A percentile compares a stretch with the other conserved stretches of the same genome.
phyloP scores from a whole-genome alignment of 306 rosid genomes.

The Delonix regia region DNA sequence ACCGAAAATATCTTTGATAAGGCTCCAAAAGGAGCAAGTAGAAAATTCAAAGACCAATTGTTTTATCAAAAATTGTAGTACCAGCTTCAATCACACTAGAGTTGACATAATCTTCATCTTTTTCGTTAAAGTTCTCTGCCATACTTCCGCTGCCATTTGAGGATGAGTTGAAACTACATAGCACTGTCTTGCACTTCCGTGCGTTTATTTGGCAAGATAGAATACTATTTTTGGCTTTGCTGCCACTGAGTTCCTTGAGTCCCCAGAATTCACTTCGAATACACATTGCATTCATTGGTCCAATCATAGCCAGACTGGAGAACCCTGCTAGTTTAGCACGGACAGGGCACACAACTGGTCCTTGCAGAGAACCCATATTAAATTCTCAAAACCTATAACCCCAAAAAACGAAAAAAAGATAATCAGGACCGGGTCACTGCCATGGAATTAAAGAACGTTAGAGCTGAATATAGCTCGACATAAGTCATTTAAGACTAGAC shows the following conservation, averaged over 20 bases:
- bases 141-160: constrained; percentile 75
- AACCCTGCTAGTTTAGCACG: constrained; percentile 61
- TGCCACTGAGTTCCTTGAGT: constrained; percentile 43
- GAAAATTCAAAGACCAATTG: neutral
- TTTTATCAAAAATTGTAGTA: constrained; percentile 18
- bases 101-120: constrained; percentile 76
- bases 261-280: constrained; percentile 63
- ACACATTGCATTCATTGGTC: constrained; percentile 47
- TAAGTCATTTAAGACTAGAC: neutral
- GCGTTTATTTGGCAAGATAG: constrained; percentile 34
- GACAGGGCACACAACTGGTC: constrained; percentile 64
- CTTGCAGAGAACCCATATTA: constrained; percentile 68
- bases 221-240: constrained; percentile 42
- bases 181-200: constrained; percentile 50
- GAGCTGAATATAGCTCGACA: neutral
- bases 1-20: neutral
- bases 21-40: neutral
- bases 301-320: constrained; percentile 54
- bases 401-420: neutral
- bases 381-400: constrained; percentile 44
- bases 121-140: constrained; percentile 72
- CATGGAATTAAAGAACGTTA: neutral
- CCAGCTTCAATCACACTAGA: constrained; percentile 79
- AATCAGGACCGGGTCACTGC: neutral
- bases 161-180: constrained; percentile 67